Evolutionary conservation across 2,329 filamentous ascomycete genomes (phyloP), one percentile per base, ranked within the genome.

Genomic region (Aspergillus melleus): DNA sequence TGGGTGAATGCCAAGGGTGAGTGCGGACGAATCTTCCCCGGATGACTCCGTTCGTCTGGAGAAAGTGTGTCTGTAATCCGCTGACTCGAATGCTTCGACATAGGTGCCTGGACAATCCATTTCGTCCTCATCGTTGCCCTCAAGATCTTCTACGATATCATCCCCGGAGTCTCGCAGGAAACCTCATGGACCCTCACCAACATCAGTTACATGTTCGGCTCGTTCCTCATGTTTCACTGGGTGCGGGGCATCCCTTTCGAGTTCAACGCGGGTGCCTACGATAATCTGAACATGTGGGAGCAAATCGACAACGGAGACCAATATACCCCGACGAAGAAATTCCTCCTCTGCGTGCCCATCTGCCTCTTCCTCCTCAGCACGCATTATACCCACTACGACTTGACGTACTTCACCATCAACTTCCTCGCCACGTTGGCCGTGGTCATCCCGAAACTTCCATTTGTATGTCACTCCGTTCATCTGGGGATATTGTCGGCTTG

Each of bases 211-310:
- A 98, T 98, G 93, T 90, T 95, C 72, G 93, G 92, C 72, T 97
- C 94, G 47, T 99, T 98, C 78, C 87, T 99, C 78, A 99, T 99
- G 95, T 99, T 99, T 80, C 95, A 99, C 80, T 96, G 92, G 84
- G 95, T 99, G 68, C 92, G 94, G 74, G 95, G 95, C 69, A 92
- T 98, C 51, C 95, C 95, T 6, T 99, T 99, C 74, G 95, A 99
- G 78, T 99, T 99, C 85, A 99, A 99, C 75, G 90, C 91, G 58
- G 95, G 95, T 61, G 95, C 95, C 69, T 99, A 98, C 78, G 95
- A 99, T 83, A 98, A 99, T 78, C 85, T 99, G 73, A 99, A 98
- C 81, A 98, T 99, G 95, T 99, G 95, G 95, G 95, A 99, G 82
- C 95, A 99, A 81, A 99, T 99, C 76, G 95, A 99, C 82, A 96